A percentile compares a stretch with the other conserved stretches of the same genome.
Conservation (phyloP, 2,329 filamentous ascomycete species). For the Cryphonectria nitschkei region DNA sequence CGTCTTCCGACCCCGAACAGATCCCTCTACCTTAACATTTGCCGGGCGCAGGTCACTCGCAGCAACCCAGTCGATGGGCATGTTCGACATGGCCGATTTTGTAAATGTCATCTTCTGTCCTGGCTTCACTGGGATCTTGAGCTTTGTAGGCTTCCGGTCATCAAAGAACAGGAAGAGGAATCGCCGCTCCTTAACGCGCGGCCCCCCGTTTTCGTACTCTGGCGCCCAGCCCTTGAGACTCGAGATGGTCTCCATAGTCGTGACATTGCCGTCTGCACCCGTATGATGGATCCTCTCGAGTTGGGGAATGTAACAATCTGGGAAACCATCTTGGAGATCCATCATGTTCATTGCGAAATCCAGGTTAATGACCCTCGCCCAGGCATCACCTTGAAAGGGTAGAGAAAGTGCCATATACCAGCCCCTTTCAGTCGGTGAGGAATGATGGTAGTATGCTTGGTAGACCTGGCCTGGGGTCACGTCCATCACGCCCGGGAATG, state of each 20-base stretch:
- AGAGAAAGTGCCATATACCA: constrained; percentile 17
- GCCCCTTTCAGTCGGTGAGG: not conserved
- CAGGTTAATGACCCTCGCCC: constrained; percentile 15
- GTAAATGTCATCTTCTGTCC: constrained; percentile 15
- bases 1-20: not conserved
- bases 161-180: constrained; percentile 23
- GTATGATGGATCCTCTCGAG: not conserved
- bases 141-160: constrained; percentile 10
- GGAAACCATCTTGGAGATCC: constrained; percentile 7
- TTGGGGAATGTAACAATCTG: constrained; percentile 10
- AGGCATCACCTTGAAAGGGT: constrained; percentile 12
- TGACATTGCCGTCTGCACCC: not conserved
- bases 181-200: not conserved
- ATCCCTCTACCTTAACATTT: not conserved
- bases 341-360: constrained; percentile 1
- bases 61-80: constrained; percentile 21
- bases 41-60: constrained; percentile 5
- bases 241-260: not conserved
- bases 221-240: constrained; percentile 13
- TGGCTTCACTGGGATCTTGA: constrained; percentile 7
- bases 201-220: not conserved
- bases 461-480: constrained; percentile 19
- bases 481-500: constrained; percentile 4
- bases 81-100: not conserved
- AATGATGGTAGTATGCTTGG: constrained; percentile 22